phyloP scores from a whole-genome alignment of 805 yeast species.

The Zygosaccharomyces gambellarensis region DNA sequence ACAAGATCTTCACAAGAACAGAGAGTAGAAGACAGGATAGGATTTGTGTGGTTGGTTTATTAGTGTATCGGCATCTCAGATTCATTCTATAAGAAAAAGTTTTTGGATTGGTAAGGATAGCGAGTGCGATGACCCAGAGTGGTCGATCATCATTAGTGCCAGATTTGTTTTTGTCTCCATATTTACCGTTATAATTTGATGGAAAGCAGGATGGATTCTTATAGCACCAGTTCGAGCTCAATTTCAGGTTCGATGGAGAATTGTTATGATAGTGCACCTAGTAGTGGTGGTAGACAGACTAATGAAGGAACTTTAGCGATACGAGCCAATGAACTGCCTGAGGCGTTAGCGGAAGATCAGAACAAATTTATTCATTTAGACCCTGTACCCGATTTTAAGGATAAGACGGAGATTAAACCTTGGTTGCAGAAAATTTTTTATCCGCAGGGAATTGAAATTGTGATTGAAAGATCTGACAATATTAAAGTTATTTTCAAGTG shows the following conservation, averaged over 20 bases:
- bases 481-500: constrained; percentile 60
- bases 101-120: neutral
- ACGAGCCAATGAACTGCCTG: constrained; percentile 9
- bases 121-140: constrained; percentile 6
- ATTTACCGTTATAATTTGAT: no score
- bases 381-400: constrained; percentile 38
- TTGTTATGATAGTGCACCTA: no score
- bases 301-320: constrained; percentile 2
- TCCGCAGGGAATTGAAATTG: constrained; percentile 50
- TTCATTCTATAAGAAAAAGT: neutral
- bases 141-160: neutral
- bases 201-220: neutral
- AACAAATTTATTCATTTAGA: constrained; percentile 36
- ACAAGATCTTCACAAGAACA: neutral
- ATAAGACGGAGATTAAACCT: constrained; percentile 52
- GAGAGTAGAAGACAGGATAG: neutral
- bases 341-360: constrained; percentile 23
- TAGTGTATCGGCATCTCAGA: neutral
- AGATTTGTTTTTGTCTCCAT: no score
- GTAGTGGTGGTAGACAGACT: neutral
- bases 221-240: constrained; percentile 2
- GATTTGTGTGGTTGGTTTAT: no score
- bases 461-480: constrained; percentile 58
- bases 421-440: constrained; percentile 50
- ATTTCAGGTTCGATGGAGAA: neutral